Evolutionary conservation across 2,329 filamentous ascomycete species (phyloP).

Genomic region (Thielaviopsis euricoi): DNA sequence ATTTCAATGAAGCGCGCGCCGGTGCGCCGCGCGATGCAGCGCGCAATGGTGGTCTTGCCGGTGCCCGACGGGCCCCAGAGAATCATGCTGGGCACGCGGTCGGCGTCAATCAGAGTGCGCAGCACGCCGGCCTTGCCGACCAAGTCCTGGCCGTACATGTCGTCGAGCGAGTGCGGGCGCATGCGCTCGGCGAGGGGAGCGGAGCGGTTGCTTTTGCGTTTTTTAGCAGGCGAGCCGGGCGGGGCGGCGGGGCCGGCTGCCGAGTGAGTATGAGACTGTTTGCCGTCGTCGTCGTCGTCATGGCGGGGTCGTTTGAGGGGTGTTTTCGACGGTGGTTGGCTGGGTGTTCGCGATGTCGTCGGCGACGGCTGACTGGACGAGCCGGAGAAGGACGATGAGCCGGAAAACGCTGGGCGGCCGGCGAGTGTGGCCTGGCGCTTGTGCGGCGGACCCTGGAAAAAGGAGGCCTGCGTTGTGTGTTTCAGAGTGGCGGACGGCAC

Average conservation of each 20-base stretch:
- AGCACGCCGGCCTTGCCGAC: slow-evolving; percentile 75
- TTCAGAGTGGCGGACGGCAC: not conserved
- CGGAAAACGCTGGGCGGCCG: not conserved
- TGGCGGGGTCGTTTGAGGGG: no score
- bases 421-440: slow-evolving; percentile 31
- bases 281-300: no score
- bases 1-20: slow-evolving; percentile 86
- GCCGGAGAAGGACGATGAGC: not conserved
- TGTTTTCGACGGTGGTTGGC: no score
- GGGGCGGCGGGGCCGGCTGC: not conserved
- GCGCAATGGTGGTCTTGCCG: slow-evolving; percentile 81
- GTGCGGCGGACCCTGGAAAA: slow-evolving; percentile 44
- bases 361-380: not conserved
- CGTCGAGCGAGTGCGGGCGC: slow-evolving; percentile 68
- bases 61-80: slow-evolving; percentile 74
- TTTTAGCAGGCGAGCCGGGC: slow-evolving; percentile 29
- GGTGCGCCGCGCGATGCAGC: slow-evolving; percentile 70
- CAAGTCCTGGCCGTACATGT: slow-evolving; percentile 81
- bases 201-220: slow-evolving; percentile 49
- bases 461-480: slow-evolving; percentile 31
- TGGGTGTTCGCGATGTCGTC: no score
- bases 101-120: slow-evolving; percentile 68
- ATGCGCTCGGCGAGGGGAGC: slow-evolving; percentile 88
- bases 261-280: no score
- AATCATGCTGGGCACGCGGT: slow-evolving; percentile 85